Evolutionary conservation across 108 stramenopile species (phyloP), one percentile per base, ranked within the genome.

Genomic region (Nitzschia sp.): DNA sequence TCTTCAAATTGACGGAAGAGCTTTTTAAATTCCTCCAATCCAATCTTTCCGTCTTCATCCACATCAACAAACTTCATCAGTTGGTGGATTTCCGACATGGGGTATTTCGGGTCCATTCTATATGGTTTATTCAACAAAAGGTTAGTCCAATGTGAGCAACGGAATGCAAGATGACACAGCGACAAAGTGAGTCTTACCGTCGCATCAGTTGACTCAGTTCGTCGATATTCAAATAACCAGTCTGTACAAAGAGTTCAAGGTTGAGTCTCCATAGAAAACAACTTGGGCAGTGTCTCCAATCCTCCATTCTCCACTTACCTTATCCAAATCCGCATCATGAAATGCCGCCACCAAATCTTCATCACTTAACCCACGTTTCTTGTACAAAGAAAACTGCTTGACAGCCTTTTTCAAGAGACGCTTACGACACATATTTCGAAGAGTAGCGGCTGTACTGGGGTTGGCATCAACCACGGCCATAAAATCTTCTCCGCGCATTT

Each of bases 401-500:
- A 85, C 82, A 8, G 87, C 87, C 22, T 80, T 80, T 52, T 83
- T 83, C 56, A 85, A 85, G 21, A 85, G 58, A 62, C 84, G 69
- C 43, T 83, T 85, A 37, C 80, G 56, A 25, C 84, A 88, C 82
- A 88, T 85, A 70, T 85, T 75, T 22, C 77, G 57, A 10, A 88
- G 70, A 10, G 82, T 60, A 2, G 66, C 54, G 2, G 73, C 74
- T 53, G 71, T 79, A 19, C 76, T 72, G 3, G 89, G 89, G 62
- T 67, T 73, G 7, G 84, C 76, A 19, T 90, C 80, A 0, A 86
- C 56, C 15, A 87, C 68, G 7, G 71, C 80, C 61, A 83, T 67
- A 50, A 90, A 90, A 53, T 86, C 89, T 48, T 69, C 74, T 10
- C 80, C 77, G 52, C 69, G 55, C 83, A 90, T 86, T 70, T 86